phyloP scores from a whole-genome alignment of 371 early-diverging fungal species.

The Actinomortierella ambigua region DNA sequence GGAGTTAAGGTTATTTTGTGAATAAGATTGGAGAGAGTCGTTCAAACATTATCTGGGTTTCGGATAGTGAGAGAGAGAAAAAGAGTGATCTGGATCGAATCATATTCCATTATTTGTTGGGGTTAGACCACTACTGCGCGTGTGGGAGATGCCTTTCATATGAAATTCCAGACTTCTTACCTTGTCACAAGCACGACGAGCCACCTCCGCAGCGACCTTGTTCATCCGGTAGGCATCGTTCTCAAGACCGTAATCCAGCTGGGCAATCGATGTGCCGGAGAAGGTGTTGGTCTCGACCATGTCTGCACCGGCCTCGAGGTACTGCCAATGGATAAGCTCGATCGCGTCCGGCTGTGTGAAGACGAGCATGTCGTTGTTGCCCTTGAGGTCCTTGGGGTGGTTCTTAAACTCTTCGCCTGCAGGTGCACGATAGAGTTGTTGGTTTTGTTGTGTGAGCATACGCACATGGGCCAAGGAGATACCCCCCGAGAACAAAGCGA shows the following conservation, averaged over 20 bases:
- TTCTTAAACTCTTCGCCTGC: slow-evolving; percentile 78
- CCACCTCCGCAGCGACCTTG: slow-evolving; percentile 87
- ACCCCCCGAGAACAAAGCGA: too few species aligned
- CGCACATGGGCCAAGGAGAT: too few species aligned
- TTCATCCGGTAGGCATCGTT: slow-evolving; percentile 88
- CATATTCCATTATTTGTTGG: too few species aligned
- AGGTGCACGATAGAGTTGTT: background rate
- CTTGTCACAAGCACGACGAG: slow-evolving; percentile 83
- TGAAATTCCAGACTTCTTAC: too few species aligned
- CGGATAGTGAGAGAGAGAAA: too few species aligned
- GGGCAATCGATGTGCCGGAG: slow-evolving; percentile 88
- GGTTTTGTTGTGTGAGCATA: too few species aligned
- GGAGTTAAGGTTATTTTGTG: too few species aligned
- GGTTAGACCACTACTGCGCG: too few species aligned
- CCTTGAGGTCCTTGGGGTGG: slow-evolving; percentile 85
- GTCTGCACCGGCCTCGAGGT: slow-evolving; percentile 91
- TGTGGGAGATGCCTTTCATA: too few species aligned
- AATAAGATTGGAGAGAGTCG: too few species aligned
- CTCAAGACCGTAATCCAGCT: slow-evolving; percentile 88
- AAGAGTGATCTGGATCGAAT: too few species aligned
- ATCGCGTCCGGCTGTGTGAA: slow-evolving; percentile 90
- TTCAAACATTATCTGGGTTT: too few species aligned
- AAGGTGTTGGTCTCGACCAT: slow-evolving; percentile 96
- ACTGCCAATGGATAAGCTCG: slow-evolving; percentile 83
- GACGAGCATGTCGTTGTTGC: slow-evolving; percentile 94